Percentiles rank a stretch among this genome's conserved stretches.
phyloP scores from a whole-genome alignment of 2,329 filamentous ascomycete genomes.

The Fusarium graminum region DNA sequence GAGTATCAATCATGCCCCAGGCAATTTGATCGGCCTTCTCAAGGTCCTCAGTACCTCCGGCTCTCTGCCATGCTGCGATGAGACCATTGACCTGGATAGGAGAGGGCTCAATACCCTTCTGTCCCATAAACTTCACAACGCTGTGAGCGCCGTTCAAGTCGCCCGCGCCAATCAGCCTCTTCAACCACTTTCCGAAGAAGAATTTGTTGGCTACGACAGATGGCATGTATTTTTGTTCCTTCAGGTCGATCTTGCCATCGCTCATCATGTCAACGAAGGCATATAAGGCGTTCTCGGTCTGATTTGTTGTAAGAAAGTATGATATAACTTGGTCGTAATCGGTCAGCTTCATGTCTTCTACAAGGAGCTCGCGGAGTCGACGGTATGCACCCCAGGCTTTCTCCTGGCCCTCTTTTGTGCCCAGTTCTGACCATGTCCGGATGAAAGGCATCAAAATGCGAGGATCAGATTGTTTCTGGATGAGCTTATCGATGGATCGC shows the following conservation, averaged over 20 bases:
- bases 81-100: slow-evolving; percentile 85
- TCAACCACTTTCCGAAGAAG: slow-evolving; percentile 90
- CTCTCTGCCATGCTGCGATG: slow-evolving; percentile 81
- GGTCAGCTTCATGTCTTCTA: slow-evolving; percentile 71
- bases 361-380: slow-evolving; percentile 71
- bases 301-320: slow-evolving; percentile 75
- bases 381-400: slow-evolving; percentile 77
- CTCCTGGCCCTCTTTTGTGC: slow-evolving; percentile 60
- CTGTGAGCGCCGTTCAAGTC: slow-evolving; percentile 77
- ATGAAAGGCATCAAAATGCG: slow-evolving; percentile 78
- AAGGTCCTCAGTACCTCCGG: slow-evolving; percentile 66
- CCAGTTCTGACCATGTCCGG: slow-evolving; percentile 70
- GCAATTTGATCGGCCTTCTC: slow-evolving; percentile 75
- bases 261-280: slow-evolving; percentile 94
- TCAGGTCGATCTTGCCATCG: slow-evolving; percentile 65
- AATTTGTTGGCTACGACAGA: slow-evolving; percentile 75
- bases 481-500: slow-evolving; percentile 66
- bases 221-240: slow-evolving; percentile 60
- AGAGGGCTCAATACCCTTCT: slow-evolving; percentile 74
- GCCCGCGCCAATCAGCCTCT: slow-evolving; percentile 80
- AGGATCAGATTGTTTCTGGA: slow-evolving; percentile 63
- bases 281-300: slow-evolving; percentile 75
- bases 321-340: slow-evolving; percentile 83
- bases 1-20: slow-evolving; percentile 81
- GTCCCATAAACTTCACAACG: slow-evolving; percentile 81